phyloP scores from a whole-genome alignment of 176 grass and related monocot species.

The Panicum miliaceum region DNA sequence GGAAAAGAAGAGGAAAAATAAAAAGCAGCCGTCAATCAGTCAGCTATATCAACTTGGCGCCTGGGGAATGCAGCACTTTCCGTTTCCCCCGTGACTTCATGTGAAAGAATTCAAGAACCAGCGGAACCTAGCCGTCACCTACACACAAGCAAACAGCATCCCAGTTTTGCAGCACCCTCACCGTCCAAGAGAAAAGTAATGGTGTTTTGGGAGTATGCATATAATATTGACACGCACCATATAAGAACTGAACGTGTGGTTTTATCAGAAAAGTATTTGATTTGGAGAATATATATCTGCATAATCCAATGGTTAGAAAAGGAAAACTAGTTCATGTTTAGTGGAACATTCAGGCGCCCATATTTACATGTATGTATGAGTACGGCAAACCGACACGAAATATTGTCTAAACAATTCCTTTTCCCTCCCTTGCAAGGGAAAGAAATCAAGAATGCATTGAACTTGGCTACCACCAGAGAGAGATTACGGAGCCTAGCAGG shows the following conservation, averaged over 20 bases:
- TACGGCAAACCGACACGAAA: too few relatives aligned
- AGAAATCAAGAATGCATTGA: too few relatives aligned
- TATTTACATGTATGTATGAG: too few relatives aligned
- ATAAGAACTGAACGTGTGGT: too few relatives aligned
- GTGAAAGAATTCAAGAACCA: not conserved
- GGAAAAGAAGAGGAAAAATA: not conserved
- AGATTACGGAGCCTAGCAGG: not conserved
- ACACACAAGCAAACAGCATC: not conserved
- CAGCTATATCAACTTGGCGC: not conserved
- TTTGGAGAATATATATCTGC: not conserved
- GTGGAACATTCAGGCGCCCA: too few relatives aligned
- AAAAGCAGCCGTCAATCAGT: not conserved
- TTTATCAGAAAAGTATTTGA: too few relatives aligned
- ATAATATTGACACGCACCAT: too few relatives aligned
- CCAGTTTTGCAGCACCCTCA: not conserved
- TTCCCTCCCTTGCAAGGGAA: too few relatives aligned
- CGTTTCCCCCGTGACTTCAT: not conserved
- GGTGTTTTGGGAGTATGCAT: not conserved
- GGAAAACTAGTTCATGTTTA: too few relatives aligned
- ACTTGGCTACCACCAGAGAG: too few relatives aligned
- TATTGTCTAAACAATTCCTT: too few relatives aligned
- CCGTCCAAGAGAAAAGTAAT: not conserved
- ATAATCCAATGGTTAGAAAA: too few relatives aligned
- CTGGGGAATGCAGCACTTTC: not conserved
- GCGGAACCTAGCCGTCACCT: not conserved